These are phyloP conservation scores for Penicillium lagena DNA, from an alignment of 495 filamentous ascomycete genomes.

Conservation along the genomic window DNA sequence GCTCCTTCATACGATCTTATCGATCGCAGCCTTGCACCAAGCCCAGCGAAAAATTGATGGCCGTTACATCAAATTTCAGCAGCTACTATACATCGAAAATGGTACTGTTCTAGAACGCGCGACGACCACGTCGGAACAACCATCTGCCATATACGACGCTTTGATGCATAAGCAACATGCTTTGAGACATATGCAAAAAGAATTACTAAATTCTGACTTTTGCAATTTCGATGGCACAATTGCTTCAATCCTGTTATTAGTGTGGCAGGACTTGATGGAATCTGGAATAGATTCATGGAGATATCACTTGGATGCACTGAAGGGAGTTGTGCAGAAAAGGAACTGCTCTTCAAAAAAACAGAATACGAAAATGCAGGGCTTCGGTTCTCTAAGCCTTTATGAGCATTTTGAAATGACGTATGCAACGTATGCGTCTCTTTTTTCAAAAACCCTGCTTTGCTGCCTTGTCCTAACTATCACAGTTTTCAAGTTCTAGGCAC, in stretches of 20 bases:
- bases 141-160: constrained; percentile 2
- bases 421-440: constrained; percentile 1
- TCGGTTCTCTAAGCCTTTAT: not conserved
- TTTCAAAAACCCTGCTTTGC: too few relatives aligned
- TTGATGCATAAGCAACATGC: constrained; percentile 10
- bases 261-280: constrained; percentile 14
- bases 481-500: constrained; percentile 6
- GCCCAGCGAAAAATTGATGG: not conserved
- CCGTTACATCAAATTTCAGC: not conserved
- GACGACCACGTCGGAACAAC: not conserved
- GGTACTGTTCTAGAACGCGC: not conserved
- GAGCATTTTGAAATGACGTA: constrained; percentile 9
- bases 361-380: not conserved
- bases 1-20: constrained; percentile 10
- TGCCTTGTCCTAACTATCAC: not conserved
- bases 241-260: constrained; percentile 10
- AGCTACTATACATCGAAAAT: not conserved
- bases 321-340: constrained; percentile 3
- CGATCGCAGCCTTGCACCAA: constrained; percentile 12
- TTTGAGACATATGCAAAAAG: constrained; percentile 3
- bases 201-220: not conserved
- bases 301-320: constrained; percentile 11
- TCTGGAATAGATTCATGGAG: constrained; percentile 12
- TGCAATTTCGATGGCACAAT: constrained; percentile 8
- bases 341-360: not conserved